Percentiles rank a stretch among this genome's conserved stretches.
Conservation (phyloP, 331 rosid species). For the Spiraea crenata region DNA sequence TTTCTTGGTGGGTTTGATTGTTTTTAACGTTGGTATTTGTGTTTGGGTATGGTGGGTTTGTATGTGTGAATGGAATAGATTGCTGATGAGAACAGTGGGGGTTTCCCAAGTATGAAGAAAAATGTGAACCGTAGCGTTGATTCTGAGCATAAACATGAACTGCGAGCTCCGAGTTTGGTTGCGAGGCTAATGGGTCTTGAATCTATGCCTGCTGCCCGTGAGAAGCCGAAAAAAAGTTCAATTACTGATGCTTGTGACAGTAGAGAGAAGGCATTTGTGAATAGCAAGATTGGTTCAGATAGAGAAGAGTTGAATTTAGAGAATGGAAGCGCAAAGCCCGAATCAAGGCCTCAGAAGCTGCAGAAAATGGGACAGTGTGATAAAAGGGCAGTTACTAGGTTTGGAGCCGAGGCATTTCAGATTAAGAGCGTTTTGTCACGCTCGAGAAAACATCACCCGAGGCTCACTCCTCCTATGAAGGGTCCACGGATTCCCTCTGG, state of each 20-base stretch:
- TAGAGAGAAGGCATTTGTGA: slow-evolving; percentile 24
- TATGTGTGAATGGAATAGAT: slow-evolving; percentile 43
- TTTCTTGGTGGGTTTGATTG: not conserved
- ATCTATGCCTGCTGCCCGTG: slow-evolving; percentile 52
- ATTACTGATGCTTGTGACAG: slow-evolving; percentile 34
- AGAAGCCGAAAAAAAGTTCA: slow-evolving; percentile 41
- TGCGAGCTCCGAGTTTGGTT: slow-evolving; percentile 59
- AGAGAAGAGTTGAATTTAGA: slow-evolving; percentile 45
- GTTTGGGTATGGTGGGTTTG: slow-evolving; percentile 14
- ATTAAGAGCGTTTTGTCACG: slow-evolving; percentile 61
- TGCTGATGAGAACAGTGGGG: slow-evolving; percentile 84
- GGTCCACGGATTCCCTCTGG: slow-evolving; percentile 54
- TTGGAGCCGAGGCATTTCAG: slow-evolving; percentile 64
- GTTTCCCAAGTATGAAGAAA: slow-evolving; percentile 56
- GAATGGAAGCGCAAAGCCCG: slow-evolving; percentile 45
- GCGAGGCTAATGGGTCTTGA: slow-evolving; percentile 91
- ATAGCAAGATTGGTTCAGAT: slow-evolving; percentile 28
- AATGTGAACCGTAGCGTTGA: slow-evolving; percentile 33
- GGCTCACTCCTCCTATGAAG: slow-evolving; percentile 54
- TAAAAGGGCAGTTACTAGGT: slow-evolving; percentile 50
- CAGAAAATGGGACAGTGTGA: slow-evolving; percentile 51
- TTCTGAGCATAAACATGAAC: slow-evolving; percentile 44
- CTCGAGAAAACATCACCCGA: slow-evolving; percentile 51
- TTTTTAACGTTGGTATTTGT: not conserved
- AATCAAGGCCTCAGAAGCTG: slow-evolving; percentile 74